Evolutionary conservation across 1,284 basidiomycete genomes (phyloP).

Genomic region (Trichosporon faecale): DNA sequence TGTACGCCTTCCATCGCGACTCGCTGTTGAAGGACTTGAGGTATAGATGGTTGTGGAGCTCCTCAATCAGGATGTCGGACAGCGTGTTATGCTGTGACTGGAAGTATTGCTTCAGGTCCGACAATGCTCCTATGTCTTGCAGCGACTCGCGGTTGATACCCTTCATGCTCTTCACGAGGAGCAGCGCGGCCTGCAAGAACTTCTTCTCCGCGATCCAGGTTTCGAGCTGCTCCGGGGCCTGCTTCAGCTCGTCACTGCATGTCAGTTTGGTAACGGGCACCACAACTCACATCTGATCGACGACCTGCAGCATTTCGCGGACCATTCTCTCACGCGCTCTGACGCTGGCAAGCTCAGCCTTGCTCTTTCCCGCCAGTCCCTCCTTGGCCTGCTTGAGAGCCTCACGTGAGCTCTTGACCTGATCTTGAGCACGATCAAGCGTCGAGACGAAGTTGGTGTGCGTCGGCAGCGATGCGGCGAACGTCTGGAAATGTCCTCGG

Average conservation of each 20-base stretch:
- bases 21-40: constrained; percentile 97
- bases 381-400: constrained; percentile 62
- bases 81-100: constrained; percentile 83
- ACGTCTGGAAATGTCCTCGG: constrained; percentile 81
- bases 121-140: constrained; percentile 87
- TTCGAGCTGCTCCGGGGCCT: constrained; percentile 88
- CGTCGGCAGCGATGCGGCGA: constrained; percentile 83
- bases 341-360: constrained; percentile 76
- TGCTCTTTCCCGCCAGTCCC: constrained; percentile 47
- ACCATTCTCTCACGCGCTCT: constrained; percentile 77
- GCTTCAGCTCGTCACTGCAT: constrained; percentile 80
- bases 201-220: constrained; percentile 94
- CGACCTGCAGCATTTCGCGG: constrained; percentile 82
- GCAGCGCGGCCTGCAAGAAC: constrained; percentile 80
- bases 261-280: constrained; percentile 14
- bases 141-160: constrained; percentile 88
- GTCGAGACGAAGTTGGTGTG: constrained; percentile 73
- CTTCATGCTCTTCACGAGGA: constrained; percentile 85
- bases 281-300: constrained; percentile 79
- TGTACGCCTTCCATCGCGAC: constrained; percentile 81
- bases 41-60: constrained; percentile 96
- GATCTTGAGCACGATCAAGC: constrained; percentile 66
- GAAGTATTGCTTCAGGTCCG: constrained; percentile 84
- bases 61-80: constrained; percentile 89
- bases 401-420: constrained; percentile 68